phyloP scores from a whole-genome alignment of 2,329 filamentous ascomycete species.

The Zymoseptoria pseudotritici region DNA sequence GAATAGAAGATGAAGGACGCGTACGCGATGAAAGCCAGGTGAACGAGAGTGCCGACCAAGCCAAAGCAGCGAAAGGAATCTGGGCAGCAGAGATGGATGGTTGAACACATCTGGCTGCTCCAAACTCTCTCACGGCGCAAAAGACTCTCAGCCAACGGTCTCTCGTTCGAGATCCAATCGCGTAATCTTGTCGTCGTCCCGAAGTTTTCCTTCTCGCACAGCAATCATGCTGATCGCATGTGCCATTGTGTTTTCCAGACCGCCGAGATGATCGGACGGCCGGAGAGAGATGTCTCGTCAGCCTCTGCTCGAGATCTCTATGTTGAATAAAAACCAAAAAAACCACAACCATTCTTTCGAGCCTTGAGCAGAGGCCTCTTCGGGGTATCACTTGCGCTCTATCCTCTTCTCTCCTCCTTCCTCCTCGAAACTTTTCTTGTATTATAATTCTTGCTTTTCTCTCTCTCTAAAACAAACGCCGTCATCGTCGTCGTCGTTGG shows the following conservation, averaged over 20 bases:
- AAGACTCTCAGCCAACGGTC: neutral
- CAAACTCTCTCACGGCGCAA: neutral
- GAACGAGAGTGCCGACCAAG: too few species aligned
- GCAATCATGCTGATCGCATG: too few species aligned
- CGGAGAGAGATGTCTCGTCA: neutral
- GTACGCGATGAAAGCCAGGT: neutral
- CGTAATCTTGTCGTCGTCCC: neutral
- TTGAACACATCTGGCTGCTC: slow-evolving; percentile 16
- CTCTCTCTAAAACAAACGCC: slow-evolving; percentile 9
- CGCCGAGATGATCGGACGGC: neutral
- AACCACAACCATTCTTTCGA: slow-evolving; percentile 7
- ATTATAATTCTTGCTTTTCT: neutral
- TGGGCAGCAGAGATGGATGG: slow-evolving; percentile 15
- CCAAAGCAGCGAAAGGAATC: neutral
- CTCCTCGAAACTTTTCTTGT: neutral
- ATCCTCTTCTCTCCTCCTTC: slow-evolving; percentile 13
- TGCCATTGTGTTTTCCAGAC: neutral
- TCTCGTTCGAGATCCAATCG: neutral
- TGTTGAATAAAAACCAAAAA: slow-evolving; percentile 19
- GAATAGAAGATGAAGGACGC: neutral
- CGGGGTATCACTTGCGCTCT: slow-evolving; percentile 22
- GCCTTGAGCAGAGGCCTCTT: slow-evolving; percentile 20
- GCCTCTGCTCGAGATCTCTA: slow-evolving; percentile 17
- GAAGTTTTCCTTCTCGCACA: neutral
- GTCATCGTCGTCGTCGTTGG: slow-evolving; percentile 15